Percentiles rank a stretch among this genome's conserved stretches.
These are phyloP conservation scores for Aspergillus bridgeri DNA, from an alignment of 495 filamentous ascomycete genomes.

Conservation along the genomic window DNA sequence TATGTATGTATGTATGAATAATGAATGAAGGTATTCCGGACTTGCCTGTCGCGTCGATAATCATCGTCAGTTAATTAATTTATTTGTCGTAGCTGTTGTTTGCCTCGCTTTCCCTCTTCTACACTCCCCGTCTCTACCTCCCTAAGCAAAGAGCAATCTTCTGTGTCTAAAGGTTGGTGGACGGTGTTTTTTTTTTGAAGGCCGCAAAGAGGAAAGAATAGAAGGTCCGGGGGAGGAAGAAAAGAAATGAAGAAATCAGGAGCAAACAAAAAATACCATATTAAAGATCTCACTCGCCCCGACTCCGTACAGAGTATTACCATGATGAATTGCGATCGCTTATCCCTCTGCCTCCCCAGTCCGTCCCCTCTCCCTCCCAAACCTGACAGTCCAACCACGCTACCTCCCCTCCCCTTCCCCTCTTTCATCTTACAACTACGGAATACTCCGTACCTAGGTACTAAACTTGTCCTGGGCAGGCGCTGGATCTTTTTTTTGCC, in stretches of 20 bases:
- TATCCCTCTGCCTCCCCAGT: slow-evolving; percentile 12
- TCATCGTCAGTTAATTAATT: no score
- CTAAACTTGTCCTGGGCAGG: not conserved
- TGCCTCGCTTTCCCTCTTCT: not conserved
- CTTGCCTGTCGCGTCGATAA: not conserved
- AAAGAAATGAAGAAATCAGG: not conserved
- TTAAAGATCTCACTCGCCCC: slow-evolving; percentile 9
- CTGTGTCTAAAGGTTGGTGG: no score
- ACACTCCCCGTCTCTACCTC: no score
- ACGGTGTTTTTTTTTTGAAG: not conserved
- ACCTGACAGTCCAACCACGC: slow-evolving; percentile 6
- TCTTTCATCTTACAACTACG: not conserved
- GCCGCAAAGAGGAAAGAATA: not conserved
- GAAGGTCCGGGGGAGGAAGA: not conserved
- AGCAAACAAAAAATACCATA: not conserved
- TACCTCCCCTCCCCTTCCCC: slow-evolving; percentile 7
- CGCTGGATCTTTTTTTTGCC: not conserved
- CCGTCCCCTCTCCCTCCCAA: no score
- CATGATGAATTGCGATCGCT: slow-evolving; percentile 11
- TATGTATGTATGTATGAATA: no score
- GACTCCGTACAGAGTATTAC: no score
- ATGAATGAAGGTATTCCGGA: no score
- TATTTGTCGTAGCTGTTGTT: not conserved
- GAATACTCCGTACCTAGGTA: no score
- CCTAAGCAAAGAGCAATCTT: not conserved